These are phyloP conservation scores for Zygoascus hellenicus DNA, from an alignment of 1,139 yeast species.

Conservation along the genomic window DNA sequence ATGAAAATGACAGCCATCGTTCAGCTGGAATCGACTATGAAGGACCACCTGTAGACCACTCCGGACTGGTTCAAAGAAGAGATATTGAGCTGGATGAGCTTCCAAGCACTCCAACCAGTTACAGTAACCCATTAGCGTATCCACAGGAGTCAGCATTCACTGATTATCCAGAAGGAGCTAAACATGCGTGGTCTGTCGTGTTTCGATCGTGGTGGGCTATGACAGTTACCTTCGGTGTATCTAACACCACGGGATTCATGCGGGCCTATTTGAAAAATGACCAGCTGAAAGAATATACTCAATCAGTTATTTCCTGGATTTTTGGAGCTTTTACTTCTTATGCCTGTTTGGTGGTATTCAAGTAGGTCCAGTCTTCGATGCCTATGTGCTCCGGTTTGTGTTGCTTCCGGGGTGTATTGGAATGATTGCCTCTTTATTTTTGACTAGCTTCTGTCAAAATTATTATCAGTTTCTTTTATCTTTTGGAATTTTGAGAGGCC, in stretches of 20 bases:
- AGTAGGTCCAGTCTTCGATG: constrained; percentile 58
- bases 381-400: constrained; percentile 29
- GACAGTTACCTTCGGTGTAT: constrained; percentile 55
- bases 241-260: constrained; percentile 54
- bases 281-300: constrained; percentile 41
- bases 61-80: neutral
- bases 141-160: neutral
- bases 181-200: constrained; percentile 51
- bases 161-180: constrained; percentile 60
- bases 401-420: constrained; percentile 43
- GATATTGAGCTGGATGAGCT: neutral
- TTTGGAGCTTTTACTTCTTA: constrained; percentile 52
- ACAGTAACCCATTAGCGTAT: neutral
- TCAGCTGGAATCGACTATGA: no score
- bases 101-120: neutral
- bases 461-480: constrained; percentile 57
- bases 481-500: constrained; percentile 51
- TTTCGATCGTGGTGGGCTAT: constrained; percentile 56
- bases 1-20: no score
- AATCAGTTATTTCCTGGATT: constrained; percentile 55
- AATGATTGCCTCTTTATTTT: constrained; percentile 45
- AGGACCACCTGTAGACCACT: neutral
- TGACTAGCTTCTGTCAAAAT: constrained; percentile 47
- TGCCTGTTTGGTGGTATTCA: constrained; percentile 54
- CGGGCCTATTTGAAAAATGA: constrained; percentile 50